These are phyloP conservation scores for Penicillium verhagenii DNA, from an alignment of 495 filamentous ascomycete genomes.

Conservation along the genomic window DNA sequence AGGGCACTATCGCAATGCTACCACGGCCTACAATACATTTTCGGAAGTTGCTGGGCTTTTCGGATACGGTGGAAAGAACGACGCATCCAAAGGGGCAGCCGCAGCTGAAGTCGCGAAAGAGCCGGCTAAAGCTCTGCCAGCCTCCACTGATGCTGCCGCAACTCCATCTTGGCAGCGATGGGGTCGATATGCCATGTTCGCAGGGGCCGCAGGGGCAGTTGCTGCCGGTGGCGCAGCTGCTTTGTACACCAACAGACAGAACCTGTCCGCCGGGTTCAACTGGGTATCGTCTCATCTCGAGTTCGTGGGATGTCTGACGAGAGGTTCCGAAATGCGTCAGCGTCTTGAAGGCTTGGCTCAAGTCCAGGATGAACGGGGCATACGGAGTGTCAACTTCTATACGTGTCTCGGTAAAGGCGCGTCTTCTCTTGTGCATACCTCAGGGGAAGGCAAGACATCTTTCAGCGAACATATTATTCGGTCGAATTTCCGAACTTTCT, in stretches of 20 bases:
- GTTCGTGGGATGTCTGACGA: conserved; percentile 85
- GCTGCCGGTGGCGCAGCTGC: conserved; percentile 87
- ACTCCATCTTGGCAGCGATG: conserved; percentile 66
- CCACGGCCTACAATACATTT: conserved; percentile 66
- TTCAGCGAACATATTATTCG: conserved; percentile 44
- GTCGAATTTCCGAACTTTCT: conserved; percentile 73
- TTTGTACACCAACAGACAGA: conserved; percentile 78
- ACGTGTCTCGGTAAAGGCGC: conserved; percentile 74
- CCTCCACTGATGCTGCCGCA: conserved; percentile 47
- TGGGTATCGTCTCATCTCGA: conserved; percentile 94
- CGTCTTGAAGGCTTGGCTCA: conserved; percentile 57
- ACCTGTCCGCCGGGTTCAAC: conserved; percentile 64
- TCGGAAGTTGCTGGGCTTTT: conserved; percentile 59
- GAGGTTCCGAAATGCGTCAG: conserved; percentile 69
- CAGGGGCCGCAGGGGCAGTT: conserved; percentile 75
- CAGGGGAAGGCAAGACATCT: conserved; percentile 22
- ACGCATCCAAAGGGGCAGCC: conserved; percentile 16
- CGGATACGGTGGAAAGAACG: conserved; percentile 50
- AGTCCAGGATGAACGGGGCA: conserved; percentile 52
- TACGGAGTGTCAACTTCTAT: conserved; percentile 79
- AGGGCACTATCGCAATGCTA: conserved; percentile 73
- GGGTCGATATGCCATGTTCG: conserved; percentile 81
- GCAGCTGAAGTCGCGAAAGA: conserved; percentile 8
- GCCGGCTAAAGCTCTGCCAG: conserved; percentile 23
- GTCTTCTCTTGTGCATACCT: conserved; percentile 34